phyloP scores from a whole-genome alignment of 1,284 basidiomycete species.

The Irpex sp. region DNA sequence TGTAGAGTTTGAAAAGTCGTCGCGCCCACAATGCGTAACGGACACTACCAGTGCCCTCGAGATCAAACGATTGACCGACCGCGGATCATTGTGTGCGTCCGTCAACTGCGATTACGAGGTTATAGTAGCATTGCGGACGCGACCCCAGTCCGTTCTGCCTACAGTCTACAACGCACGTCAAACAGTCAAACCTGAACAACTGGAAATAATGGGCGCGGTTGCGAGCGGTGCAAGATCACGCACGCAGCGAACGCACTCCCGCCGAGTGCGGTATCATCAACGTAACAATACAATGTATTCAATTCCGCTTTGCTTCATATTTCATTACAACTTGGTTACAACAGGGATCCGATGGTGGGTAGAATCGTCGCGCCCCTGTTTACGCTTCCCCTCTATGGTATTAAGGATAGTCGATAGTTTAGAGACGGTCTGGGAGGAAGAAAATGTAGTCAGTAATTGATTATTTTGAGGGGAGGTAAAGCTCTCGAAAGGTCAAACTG shows the following conservation, averaged over 20 bases:
- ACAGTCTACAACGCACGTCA: too few relatives aligned
- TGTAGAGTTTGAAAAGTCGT: too few relatives aligned
- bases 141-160: too few relatives aligned
- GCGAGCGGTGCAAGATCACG: neutral
- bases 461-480: too few relatives aligned
- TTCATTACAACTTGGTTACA: neutral
- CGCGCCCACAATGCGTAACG: too few relatives aligned
- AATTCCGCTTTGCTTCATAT: neutral
- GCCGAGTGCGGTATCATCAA: neutral
- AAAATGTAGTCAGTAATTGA: too few relatives aligned
- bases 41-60: too few relatives aligned
- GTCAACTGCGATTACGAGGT: too few relatives aligned
- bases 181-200: too few relatives aligned
- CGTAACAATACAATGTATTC: neutral
- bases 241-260: neutral
- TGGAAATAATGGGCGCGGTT: neutral
- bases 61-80: too few relatives aligned
- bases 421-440: neutral
- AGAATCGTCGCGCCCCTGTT: neutral
- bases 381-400: neutral
- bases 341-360: neutral
- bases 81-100: too few relatives aligned
- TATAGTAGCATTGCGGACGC: too few relatives aligned
- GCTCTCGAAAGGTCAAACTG: neutral
- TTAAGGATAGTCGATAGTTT: neutral